Evolutionary conservation across 148 eudicot species (phyloP).

Genomic region (Nepenthes mirabilis): DNA sequence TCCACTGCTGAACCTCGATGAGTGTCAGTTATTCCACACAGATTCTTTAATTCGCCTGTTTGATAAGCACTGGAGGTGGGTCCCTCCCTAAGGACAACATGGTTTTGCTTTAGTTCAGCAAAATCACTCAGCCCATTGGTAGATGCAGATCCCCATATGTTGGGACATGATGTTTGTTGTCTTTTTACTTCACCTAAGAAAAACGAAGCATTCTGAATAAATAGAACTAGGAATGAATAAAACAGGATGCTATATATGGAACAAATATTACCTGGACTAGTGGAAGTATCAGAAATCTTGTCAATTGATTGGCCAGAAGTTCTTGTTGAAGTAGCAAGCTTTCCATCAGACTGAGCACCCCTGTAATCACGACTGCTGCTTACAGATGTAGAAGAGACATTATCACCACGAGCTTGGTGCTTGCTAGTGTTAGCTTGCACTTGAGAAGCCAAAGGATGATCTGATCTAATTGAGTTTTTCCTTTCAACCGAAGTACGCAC

Average conservation of each 20-base stretch:
- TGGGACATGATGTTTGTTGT: slow-evolving; percentile 19
- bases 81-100: slow-evolving; percentile 21
- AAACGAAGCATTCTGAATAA: background rate
- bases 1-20: slow-evolving; percentile 22
- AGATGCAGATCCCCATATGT: slow-evolving; percentile 24
- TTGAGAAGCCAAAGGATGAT: slow-evolving; percentile 26
- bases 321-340: slow-evolving; percentile 20
- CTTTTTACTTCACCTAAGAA: slow-evolving; percentile 51
- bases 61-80: slow-evolving; percentile 12
- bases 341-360: slow-evolving; percentile 34
- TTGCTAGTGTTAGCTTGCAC: slow-evolving; percentile 18
- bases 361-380: slow-evolving; percentile 34
- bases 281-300: slow-evolving; percentile 24
- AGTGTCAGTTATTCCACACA: slow-evolving; percentile 18
- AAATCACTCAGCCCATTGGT: slow-evolving; percentile 22
- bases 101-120: slow-evolving; percentile 32
- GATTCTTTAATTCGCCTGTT: slow-evolving; percentile 26
- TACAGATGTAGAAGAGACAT: slow-evolving; percentile 15
- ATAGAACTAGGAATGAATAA: background rate
- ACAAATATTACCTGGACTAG: slow-evolving; percentile 21
- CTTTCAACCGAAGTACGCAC: slow-evolving; percentile 49
- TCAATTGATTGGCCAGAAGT: slow-evolving; percentile 23
- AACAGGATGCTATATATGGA: too few species aligned
- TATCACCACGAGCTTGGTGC: slow-evolving; percentile 25
- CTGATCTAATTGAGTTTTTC: slow-evolving; percentile 47